Base-by-base conservation (phyloP, 352 stramenopile genomes). In the Globisporangium echinulatum region DNA sequence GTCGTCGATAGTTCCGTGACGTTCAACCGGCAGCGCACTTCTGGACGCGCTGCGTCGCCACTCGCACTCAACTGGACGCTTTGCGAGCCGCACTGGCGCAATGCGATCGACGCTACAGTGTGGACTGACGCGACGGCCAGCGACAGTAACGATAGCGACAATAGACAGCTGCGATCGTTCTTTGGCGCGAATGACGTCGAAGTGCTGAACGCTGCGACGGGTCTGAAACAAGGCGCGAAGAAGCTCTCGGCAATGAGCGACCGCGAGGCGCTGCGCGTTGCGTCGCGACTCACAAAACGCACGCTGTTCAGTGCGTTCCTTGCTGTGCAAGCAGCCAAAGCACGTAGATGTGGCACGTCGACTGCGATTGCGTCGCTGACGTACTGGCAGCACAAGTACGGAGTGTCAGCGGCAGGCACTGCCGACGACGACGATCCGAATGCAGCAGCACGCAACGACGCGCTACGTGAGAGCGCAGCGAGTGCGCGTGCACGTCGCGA, bases 191-290 rank as follows among this genome's bases (percentile, higher is more conserved):
- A 8, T 44, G 73, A 85, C 14, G 58, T 85, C 5, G 82, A 92
- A 49, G 75, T 84, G 47, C 55, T 90, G 1, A 74, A 78, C 63
- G 78, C 67, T 11, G 78, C 77, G 3, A 85, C 70, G 6, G 79
- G 79, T 10, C 76, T 87, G 48, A 86, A 84, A n/a, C 75, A 92
- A 53, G 82, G 82, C 14, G 79, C 82, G 39, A 87, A 90, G 69
- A 90, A 88, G 38, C 61, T 73, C 2, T 69, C 67, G 5, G 76
- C 81, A 48, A 80, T 91, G 74, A 64, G 77, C 59, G 42, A 15
- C 13, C 43, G 42, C 38, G 64, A 67, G 17, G 77, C 82, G 66
- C 70, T 82, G 47, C 71, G 63, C 58, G 77, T 90, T 49, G 66
- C 79, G 14, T 90, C 82, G 42, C 78, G 77, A 25, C 63, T 92